Conservation (phyloP, 306 rosid genomes). For the Fagus sylvatica region DNA sequence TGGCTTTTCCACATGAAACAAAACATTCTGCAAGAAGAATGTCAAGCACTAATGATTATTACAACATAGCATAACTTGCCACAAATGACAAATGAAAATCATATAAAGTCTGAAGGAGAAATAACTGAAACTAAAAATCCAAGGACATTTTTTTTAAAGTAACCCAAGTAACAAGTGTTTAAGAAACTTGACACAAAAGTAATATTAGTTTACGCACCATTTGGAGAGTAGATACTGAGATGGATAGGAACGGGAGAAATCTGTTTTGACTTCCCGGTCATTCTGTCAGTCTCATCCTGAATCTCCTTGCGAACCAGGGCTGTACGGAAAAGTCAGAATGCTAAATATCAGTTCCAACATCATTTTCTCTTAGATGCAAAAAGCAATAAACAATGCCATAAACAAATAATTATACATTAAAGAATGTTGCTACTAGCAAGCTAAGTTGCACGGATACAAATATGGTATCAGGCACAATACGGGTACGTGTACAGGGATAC, state of each 20-base stretch:
- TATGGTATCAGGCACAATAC: no score
- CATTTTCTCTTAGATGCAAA: not conserved
- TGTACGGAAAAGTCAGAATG: constrained; percentile 35
- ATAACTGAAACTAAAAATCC: not conserved
- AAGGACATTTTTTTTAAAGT: not conserved
- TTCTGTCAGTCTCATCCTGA: constrained; percentile 92
- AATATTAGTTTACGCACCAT: constrained; percentile 53
- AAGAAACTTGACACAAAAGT: not conserved
- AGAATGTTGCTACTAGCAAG: not conserved
- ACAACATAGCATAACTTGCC: not conserved
- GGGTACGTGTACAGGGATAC: no score
- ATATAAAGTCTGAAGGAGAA: not conserved
- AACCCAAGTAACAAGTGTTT: not conserved
- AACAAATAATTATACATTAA: constrained; percentile 6
- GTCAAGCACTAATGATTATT: not conserved
- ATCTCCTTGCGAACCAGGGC: constrained; percentile 87
- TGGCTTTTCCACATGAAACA: not conserved
- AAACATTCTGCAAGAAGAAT: not conserved
- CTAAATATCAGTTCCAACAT: constrained; percentile 13
- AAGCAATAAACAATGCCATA: not conserved
- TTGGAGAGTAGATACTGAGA: constrained; percentile 93
- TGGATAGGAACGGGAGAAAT: constrained; percentile 95
- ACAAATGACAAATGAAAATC: not conserved
- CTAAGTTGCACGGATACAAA: no score
- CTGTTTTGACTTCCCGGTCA: constrained; percentile 81